Conservation (phyloP, 2,329 filamentous ascomycete genomes). For the Xylaria sp. region DNA sequence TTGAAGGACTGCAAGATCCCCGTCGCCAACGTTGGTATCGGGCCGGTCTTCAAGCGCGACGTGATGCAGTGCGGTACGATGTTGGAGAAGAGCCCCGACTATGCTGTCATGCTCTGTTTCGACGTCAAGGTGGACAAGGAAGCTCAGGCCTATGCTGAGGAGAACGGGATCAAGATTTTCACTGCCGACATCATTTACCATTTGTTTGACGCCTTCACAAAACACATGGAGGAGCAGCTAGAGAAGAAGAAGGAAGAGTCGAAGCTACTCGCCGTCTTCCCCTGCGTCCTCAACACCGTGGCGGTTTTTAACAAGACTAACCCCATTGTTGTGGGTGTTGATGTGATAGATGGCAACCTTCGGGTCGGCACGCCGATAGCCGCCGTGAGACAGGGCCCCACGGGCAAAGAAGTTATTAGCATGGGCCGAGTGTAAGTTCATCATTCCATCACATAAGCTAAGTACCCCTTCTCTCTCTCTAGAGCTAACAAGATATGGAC, state of each 20-base stretch:
- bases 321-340: conserved; percentile 94
- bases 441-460: background rate
- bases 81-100: conserved; percentile 94
- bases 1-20: conserved; percentile 96
- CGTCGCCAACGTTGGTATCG: conserved; percentile 96
- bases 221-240: conserved; percentile 87
- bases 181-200: conserved; percentile 99
- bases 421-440: conserved; percentile 90
- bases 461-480: conserved; percentile 6
- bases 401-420: conserved; percentile 85
- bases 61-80: conserved; percentile 96
- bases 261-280: conserved; percentile 96
- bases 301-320: conserved; percentile 98
- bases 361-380: conserved; percentile 90
- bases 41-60: conserved; percentile 97
- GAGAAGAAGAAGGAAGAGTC: conserved; percentile 96
- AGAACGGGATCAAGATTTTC: conserved; percentile 97
- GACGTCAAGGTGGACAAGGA: conserved; percentile 99
- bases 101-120: conserved; percentile 99
- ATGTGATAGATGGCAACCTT: conserved; percentile 91
- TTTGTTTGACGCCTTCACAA: conserved; percentile 94
- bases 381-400: conserved; percentile 82
- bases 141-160: conserved; percentile 88
- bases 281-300: conserved; percentile 88
- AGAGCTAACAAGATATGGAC: conserved; percentile 46